Evolutionary conservation across 2,329 filamentous ascomycete genomes (phyloP).

Genomic region (Neospermospora avenae): DNA sequence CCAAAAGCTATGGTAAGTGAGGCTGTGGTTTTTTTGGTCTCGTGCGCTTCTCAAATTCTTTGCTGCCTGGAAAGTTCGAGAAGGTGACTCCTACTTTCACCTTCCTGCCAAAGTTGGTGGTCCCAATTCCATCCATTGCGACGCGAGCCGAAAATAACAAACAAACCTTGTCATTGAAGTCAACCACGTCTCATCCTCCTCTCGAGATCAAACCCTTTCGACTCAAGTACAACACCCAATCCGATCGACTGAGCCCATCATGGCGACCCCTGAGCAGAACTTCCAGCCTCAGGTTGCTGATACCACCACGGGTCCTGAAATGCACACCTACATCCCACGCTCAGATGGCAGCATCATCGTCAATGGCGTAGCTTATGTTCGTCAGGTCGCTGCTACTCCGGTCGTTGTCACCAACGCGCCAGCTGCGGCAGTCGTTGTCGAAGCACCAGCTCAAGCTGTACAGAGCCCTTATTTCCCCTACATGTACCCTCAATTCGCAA

Average conservation of each 20-base stretch:
- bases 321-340: slow-evolving; percentile 53
- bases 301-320: slow-evolving; percentile 52
- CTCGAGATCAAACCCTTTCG: background rate
- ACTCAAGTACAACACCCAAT: background rate
- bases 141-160: background rate
- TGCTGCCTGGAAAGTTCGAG: background rate
- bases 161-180: background rate
- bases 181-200: background rate
- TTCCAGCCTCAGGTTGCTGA: slow-evolving; percentile 59
- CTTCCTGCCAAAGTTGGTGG: background rate
- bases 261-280: slow-evolving; percentile 40
- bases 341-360: slow-evolving; percentile 28
- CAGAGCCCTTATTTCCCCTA: slow-evolving; percentile 9
- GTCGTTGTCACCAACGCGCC: background rate
- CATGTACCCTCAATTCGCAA: slow-evolving; percentile 11
- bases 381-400: slow-evolving; percentile 1
- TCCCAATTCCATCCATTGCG: slow-evolving; percentile 1
- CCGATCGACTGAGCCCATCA: background rate
- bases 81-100: background rate
- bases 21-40: background rate
- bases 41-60: background rate
- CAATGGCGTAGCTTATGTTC: slow-evolving; percentile 22
- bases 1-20: slow-evolving; percentile 9
- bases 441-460: slow-evolving; percentile 12
- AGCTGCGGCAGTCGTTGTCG: slow-evolving; percentile 1